Evolutionary conservation across 768 basidiomycete species (phyloP).

Genomic region (Polyporus arcularius): DNA sequence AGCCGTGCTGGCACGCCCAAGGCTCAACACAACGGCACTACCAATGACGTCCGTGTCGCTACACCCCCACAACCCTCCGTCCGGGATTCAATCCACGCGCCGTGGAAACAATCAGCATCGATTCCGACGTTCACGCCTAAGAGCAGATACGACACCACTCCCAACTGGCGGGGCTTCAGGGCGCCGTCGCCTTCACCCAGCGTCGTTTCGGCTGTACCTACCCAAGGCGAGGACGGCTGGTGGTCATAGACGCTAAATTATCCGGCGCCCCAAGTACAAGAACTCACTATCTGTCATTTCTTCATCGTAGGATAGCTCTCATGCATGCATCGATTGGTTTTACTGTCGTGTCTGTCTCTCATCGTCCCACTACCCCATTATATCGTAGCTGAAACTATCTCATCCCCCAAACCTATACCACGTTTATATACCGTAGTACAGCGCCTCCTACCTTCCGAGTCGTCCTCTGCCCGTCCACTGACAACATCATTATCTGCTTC

Average conservation of each 20-base stretch:
- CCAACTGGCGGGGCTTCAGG: conserved; percentile 35
- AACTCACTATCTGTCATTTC: conserved; percentile 7
- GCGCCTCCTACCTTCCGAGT: conserved; percentile 2
- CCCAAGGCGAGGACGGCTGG: conserved; percentile 77
- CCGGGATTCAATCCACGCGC: conserved; percentile 73
- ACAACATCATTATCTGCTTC: neutral
- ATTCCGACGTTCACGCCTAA: conserved; percentile 40
- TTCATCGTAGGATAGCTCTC: conserved; percentile 17
- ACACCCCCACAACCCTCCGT: conserved; percentile 62
- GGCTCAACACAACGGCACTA: conserved; percentile 39
- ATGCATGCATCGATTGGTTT: conserved; percentile 18
- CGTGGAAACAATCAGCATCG: conserved; percentile 37
- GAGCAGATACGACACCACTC: conserved; percentile 26
- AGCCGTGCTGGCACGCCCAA: conserved; percentile 56
- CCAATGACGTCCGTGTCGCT: conserved; percentile 40
- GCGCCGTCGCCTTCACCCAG: conserved; percentile 76
- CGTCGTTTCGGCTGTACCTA: conserved; percentile 69
- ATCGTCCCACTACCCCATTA: neutral
- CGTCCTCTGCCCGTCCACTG: neutral
- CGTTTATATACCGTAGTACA: conserved; percentile 12
- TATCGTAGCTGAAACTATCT: conserved; percentile 10
- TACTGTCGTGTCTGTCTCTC: neutral
- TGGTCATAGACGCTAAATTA: conserved; percentile 47
- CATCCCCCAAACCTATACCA: conserved; percentile 7
- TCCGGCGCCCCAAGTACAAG: neutral